Evolutionary conservation across 164 flowering plant species (phyloP).

Genomic region (Tetracentron sinense): DNA sequence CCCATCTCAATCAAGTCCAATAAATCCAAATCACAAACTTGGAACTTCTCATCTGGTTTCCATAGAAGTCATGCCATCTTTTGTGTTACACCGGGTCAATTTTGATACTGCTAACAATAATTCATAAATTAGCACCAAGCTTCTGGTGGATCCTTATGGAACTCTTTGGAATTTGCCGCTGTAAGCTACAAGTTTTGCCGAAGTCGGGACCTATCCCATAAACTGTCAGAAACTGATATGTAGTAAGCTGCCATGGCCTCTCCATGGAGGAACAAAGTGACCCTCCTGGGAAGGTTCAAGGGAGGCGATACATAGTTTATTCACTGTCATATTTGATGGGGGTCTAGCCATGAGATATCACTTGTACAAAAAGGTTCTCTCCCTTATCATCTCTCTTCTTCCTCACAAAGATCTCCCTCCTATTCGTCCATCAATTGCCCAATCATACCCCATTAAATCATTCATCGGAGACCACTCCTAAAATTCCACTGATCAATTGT

Average conservation of each 20-base stretch:
- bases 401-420: no score
- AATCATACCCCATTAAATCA: neutral
- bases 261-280: neutral
- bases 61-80: neutral
- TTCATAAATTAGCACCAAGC: neutral
- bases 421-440: neutral
- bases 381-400: neutral
- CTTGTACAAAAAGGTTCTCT: neutral
- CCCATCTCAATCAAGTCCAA: no score
- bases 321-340: neutral
- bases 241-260: neutral
- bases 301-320: neutral
- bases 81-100: neutral
- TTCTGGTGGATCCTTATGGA: no score
- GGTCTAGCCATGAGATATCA: neutral
- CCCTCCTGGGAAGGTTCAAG: neutral
- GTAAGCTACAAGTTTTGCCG: no score
- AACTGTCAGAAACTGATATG: neutral
- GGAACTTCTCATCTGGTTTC: neutral
- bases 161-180: no score
- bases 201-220: neutral
- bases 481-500: neutral
- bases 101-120: neutral
- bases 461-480: neutral
- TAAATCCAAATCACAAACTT: neutral